Conservation (phyloP, 148 eudicot genomes). For the Polygonum maritimum region DNA sequence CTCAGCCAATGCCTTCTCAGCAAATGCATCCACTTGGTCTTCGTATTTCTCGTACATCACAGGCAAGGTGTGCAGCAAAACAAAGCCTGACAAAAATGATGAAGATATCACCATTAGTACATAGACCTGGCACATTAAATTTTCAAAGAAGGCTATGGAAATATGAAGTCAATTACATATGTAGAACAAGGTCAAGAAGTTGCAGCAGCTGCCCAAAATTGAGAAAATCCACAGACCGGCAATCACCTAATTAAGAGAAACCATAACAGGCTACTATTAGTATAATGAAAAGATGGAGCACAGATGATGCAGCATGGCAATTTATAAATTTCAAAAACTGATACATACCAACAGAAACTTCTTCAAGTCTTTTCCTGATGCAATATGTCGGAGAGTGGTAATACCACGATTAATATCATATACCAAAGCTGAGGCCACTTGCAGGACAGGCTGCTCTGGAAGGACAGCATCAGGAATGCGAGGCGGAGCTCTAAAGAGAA, state of each 20-base stretch:
- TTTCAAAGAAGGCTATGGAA: background rate
- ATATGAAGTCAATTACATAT: conserved; percentile 3
- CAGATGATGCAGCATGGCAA: background rate
- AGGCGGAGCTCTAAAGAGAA: conserved; percentile 34
- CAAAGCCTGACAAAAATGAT: conserved; percentile 29
- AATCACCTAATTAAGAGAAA: conserved; percentile 11
- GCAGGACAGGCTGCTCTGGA: conserved; percentile 40
- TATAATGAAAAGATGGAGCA: background rate
- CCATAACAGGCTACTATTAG: background rate
- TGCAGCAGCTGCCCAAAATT: conserved; percentile 20
- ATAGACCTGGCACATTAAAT: background rate
- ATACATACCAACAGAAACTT: conserved; percentile 42
- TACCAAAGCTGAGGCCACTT: conserved; percentile 39
- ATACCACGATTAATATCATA: conserved; percentile 42
- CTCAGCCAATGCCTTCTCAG: conserved; percentile 71
- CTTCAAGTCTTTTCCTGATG: conserved; percentile 55
- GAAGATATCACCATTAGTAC: background rate
- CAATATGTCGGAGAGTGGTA: conserved; percentile 36
- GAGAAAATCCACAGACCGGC: conserved; percentile 18
- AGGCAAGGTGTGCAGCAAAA: conserved; percentile 72
- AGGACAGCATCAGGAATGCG: conserved; percentile 46
- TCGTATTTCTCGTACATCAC: conserved; percentile 76
- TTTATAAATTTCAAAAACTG: background rate
- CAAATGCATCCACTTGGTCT: conserved; percentile 69
- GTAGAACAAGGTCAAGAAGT: conserved; percentile 19